Base-by-base conservation (phyloP, 768 basidiomycete genomes). In the Tylopilus vinaceipallidus region DNA sequence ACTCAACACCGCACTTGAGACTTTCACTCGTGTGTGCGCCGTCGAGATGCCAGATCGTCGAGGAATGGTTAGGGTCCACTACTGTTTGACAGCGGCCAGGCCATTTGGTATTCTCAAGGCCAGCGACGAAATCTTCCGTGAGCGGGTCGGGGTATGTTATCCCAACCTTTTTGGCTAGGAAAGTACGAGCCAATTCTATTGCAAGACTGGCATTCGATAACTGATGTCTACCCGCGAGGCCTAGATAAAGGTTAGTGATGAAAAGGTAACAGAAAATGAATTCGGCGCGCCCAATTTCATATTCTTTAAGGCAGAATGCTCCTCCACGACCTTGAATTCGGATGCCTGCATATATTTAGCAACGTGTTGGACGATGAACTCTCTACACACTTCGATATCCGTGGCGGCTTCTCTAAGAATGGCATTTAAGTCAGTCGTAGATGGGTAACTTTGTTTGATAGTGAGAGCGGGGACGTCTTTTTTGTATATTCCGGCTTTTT, bases 401-500 rank as follows among this genome's bases (percentile, higher is more conserved):
- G 70, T 64, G 11, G 93, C 90, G 54, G 80, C 77, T 43, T 82
- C 70, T 58, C 73, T 68, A n/a, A 98, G 73, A 20, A 91, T 82
- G 24, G 75, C 70, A 63, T 91, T 70, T 0, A 81, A 86, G 51
- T 87, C 84, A n/a, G n/a, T n/a, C 12, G 60, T 64, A 11, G 86
- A 87, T 62, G 95, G 95, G 16, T 65, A 64, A 6, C 83, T 84
- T 64, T 98, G 97, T 33, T 78, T 66, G 4, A 97, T 88, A 2
- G 88, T 86, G 43, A 95, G 72, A 8, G 97, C 97, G 1, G 92
- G 91, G 2, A 90, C 90, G 16, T 80, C 85, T 73, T 82, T 88
- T 79, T 99, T 99, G 71, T 87, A 98, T 45, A 99, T 98, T 2
- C 97, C 97, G 24, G 86, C 91, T 67, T 99, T 99, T 62, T 98